phyloP scores from a whole-genome alignment of 257 asterid species.

The Solanum rostratum region DNA sequence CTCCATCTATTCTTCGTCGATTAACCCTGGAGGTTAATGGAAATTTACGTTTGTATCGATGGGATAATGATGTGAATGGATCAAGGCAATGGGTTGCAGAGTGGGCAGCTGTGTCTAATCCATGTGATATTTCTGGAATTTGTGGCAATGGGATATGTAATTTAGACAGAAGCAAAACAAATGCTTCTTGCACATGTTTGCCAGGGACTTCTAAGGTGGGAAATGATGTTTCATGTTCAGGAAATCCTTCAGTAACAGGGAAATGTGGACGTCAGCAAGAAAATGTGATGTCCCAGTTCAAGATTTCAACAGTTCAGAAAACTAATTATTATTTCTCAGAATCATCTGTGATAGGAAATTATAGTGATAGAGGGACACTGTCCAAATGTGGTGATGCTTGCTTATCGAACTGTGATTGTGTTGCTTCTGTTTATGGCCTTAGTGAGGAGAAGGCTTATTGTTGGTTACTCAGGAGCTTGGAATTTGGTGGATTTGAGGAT shows the following conservation, averaged over 20 bases:
- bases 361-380: conserved; percentile 43
- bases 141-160: conserved; percentile 75
- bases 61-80: conserved; percentile 76
- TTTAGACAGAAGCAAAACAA: conserved; percentile 55
- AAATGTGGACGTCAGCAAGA: conserved; percentile 40
- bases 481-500: conserved; percentile 79
- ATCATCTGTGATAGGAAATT: conserved; percentile 63
- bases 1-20: conserved; percentile 34
- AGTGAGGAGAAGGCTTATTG: conserved; percentile 71
- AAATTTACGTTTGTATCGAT: conserved; percentile 61
- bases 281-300: conserved; percentile 27
- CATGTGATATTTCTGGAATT: conserved; percentile 64
- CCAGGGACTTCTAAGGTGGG: conserved; percentile 30
- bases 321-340: conserved; percentile 61
- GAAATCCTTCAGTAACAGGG: conserved; percentile 26
- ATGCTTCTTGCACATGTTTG: conserved; percentile 59
- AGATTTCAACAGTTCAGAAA: conserved; percentile 35
- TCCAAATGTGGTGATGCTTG: conserved; percentile 78
- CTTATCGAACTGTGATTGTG: conserved; percentile 65
- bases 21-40: conserved; percentile 59
- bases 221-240: conserved; percentile 20
- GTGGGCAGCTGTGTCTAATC: conserved; percentile 86
- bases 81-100: conserved; percentile 74
- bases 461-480: conserved; percentile 63
- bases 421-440: conserved; percentile 75